Evolutionary conservation across 2,329 filamentous ascomycete species (phyloP), one percentile per base, ranked within the genome.

Genomic region (Talaromyces funiculosus): DNA sequence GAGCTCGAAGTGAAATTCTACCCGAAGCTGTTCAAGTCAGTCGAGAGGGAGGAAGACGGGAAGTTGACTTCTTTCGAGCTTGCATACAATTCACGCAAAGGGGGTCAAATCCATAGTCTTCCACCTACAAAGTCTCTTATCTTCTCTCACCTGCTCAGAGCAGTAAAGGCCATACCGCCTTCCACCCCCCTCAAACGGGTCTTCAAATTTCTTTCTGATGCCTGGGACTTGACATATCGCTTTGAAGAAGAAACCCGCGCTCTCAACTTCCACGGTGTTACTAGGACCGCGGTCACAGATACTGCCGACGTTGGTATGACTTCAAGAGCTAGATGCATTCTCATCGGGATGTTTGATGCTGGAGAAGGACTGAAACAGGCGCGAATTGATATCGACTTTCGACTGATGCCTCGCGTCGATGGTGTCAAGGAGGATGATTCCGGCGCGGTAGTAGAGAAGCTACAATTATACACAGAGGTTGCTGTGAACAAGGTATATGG

Each of bases 231-330:
- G 42, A 71, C 72, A 2, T 67, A 70, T 47, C 71, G 67, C 4
- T 67, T 79, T 7, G 73, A 77, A 55, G 72, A 78, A 60, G 78
- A 80, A 63, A 70, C 77, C 38, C 75, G 74, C 53, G 72, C 77
- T 65, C 72, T 80, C 14, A 74, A 72, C 62, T 76, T 77, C 63
- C 75, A 73, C 59, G 78, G 78, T 31, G 72, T 79, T n/a, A 78
- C 77, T 10, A 73, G 71, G 29, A 68, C 73, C 24, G 69, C 66
- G 8, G 67, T 76, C 31, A 66, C 66, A 1, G 68, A 74, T 12
- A 64, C 65, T 5, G 61, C 69, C 8, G 66, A 67, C 18, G 35
- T 29, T 4, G 63, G 64, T 1, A 64, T 68, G 20, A 69, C 65
- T 10, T 67, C 77, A 14, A 68, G 72, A 29, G 71, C 73, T 14